Conservation (phyloP, 495 filamentous ascomycete species). For the Podospora anserina region DNA sequence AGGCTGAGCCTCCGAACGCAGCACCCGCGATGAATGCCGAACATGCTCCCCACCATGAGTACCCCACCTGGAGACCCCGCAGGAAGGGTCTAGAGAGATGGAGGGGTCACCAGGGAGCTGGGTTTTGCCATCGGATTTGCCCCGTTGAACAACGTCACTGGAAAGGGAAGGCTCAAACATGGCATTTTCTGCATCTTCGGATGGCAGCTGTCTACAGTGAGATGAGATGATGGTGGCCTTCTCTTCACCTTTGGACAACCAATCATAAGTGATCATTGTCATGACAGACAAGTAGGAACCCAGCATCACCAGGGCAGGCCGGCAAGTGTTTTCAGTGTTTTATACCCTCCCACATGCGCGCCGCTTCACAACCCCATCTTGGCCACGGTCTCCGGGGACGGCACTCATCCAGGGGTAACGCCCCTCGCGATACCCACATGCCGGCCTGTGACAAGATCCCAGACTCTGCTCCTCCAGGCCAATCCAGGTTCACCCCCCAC, state of each 20-base stretch:
- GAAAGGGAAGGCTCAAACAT: not conserved
- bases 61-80: not conserved
- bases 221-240: not conserved
- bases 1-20: not conserved
- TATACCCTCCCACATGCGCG: not conserved
- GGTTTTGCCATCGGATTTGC: not conserved
- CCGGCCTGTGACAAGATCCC: not conserved
- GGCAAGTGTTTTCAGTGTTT: not conserved
- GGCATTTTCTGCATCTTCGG: not conserved
- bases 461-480: not conserved
- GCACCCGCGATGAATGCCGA: slow-evolving; percentile 1
- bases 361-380: not conserved
- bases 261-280: not conserved
- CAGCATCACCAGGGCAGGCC: not conserved
- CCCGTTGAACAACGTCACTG: not conserved
- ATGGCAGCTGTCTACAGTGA: not conserved
- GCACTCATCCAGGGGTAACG: slow-evolving; percentile 1
- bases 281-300: not conserved
- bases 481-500: not conserved
- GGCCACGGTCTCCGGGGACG: not conserved
- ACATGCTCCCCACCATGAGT: not conserved
- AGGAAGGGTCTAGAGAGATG: not conserved
- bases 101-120: not conserved
- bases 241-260: not conserved
- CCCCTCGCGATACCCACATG: not conserved